Base-by-base conservation (phyloP, 2,329 filamentous ascomycete species). In the Trichophyton rubrum region DNA sequence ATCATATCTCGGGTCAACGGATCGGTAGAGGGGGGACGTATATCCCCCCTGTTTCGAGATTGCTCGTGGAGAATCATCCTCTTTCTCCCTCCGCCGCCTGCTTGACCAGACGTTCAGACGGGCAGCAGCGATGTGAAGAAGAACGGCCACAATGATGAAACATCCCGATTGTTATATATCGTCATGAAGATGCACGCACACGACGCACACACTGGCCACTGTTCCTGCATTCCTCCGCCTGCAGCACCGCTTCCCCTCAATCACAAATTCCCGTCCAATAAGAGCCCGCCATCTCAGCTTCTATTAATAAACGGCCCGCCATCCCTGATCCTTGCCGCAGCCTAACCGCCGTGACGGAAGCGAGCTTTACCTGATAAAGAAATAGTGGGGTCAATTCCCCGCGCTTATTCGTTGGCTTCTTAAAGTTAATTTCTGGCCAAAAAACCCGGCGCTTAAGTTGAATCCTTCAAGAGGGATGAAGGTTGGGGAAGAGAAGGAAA, bases 1-100 rank as follows among this genome's bases (percentile, higher is more conserved):
- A 76, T 75, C 72, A 75, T 75, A 22, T 74, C 70, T 57, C 66
- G 67, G 17, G 72, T 74, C 61, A 75, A 60, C 15, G 51, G 51
- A 38, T 55, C 51, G 27, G 51, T 55, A n/a, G 51, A 55, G 15
- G 51, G 51, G 51, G 51, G 51, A 1, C 51, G 27, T 6, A 35
- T 20, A 15, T 55, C 30, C 51, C 51, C 51, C 51, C 30, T 55
- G 51, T 35, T 55, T 55, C 51, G 51, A 35, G 51, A 27, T 27
- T 55, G 27, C 13, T 35, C 30, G 27, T 51, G 45, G 45, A 55
- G 51, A 33, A 55, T 35, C 51, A 55, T 55, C 15, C 8, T 13
- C 51, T 55, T 24, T 33, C 49, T 15, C 51, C 49, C 51, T 55
- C 51, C 51, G 30, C n/a, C 51, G 27, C 51, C 9, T 11, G 11